phyloP scores from a whole-genome alignment of 495 filamentous ascomycete species.

The Chaetomidium leptoderma region DNA sequence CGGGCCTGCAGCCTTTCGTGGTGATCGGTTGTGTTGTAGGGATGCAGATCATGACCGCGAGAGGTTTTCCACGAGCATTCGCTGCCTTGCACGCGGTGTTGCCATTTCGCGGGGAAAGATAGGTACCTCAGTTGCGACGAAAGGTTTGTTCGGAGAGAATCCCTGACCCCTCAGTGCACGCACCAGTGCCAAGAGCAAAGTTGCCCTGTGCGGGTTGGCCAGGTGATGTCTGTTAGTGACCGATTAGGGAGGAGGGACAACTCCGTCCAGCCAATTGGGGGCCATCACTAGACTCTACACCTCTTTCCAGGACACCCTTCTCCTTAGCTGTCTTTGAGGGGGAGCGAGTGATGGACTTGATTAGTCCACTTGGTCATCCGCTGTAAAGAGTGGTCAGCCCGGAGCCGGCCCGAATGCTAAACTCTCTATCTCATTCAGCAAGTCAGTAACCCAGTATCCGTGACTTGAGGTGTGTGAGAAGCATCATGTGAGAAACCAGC shows the following conservation, averaged over 20 bases:
- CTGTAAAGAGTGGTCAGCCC: background rate
- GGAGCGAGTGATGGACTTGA: background rate
- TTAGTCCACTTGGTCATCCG: background rate
- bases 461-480: background rate
- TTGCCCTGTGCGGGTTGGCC: conserved; percentile 15
- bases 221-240: conserved; percentile 13
- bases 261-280: too few species aligned
- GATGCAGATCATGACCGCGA: background rate
- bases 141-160: background rate
- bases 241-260: background rate
- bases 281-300: background rate
- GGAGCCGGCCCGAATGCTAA: background rate
- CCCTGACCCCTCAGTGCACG: background rate
- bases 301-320: background rate
- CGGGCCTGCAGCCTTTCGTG: background rate
- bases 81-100: background rate
- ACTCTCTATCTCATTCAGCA: too few species aligned
- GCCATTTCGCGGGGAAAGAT: background rate
- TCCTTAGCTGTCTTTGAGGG: background rate
- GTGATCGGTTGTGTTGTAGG: background rate
- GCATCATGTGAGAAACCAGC: too few species aligned
- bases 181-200: background rate
- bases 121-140: conserved; percentile 4
- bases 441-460: background rate
- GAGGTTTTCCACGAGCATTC: background rate